Evolutionary conservation across 1,139 yeast genomes (phyloP), one percentile per base, ranked within the genome.

Genomic region (Blastobotrys buckinghamii): DNA sequence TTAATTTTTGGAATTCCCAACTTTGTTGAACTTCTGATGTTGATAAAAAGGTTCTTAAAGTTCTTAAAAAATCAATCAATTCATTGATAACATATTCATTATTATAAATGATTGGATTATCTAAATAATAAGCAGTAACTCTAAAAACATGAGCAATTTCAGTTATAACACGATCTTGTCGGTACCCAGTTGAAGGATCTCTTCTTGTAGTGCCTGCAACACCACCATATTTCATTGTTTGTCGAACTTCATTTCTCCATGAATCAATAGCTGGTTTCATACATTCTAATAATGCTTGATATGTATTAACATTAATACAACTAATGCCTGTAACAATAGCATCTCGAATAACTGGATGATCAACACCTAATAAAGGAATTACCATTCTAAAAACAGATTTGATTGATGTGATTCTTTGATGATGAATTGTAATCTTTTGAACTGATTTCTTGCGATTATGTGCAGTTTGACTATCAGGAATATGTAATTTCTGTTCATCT

Each of bases 371-470:
- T 32, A 92, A 69, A 0, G 97, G 97, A 38, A 88, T 70, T 0
- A 89, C 94, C 84, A 92, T 82, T 50, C 85, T 76, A 68, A 94
- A 94, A 1, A 94, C 82, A 0, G 96, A 84, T 55, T 85, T 82
- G 0, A 96, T 97, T 54, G 97, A 87, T 0, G 96, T 90, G 48
- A 94, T 90, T 47, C 88, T 83, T 61, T 89, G 96, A 60, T 87
- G 95, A 57, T 88, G 96, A 44, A 87, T 83, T 0, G 84, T 80
- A 58, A 84, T 81, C 61, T 86, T 77, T 56, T 86, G 71, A 12
- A 60, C 62, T 4, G 92, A 82, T 58, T 76, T 81, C 58, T 88
- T 89, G 49, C 89, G 67, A 1, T 81, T 80, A 58, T 82, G 89
- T 48, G 55, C 58, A 7, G 50, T 52, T 32, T 52, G 56, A 15